A percentile compares a stretch with the other conserved stretches of the same genome.
phyloP scores from a whole-genome alignment of 495 filamentous ascomycete species.

The Hypoxylon fragiforme region DNA sequence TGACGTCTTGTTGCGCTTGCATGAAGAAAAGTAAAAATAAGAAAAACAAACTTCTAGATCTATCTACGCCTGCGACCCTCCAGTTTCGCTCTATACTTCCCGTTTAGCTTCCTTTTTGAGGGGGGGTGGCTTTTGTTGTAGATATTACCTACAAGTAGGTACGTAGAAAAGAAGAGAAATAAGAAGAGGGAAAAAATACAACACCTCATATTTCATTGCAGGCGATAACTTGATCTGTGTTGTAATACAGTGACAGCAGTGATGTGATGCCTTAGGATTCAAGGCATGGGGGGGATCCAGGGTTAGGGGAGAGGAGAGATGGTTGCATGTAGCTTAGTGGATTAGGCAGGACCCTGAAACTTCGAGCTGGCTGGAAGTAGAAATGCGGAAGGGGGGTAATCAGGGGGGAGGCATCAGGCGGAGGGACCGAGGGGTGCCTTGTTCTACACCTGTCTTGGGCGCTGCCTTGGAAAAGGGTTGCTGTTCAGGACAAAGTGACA shows the following conservation, averaged over 20 bases:
- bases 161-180: no score
- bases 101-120: slow-evolving; percentile 17
- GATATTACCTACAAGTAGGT: no score
- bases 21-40: slow-evolving; percentile 7
- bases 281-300: no score
- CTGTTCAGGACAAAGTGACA: slow-evolving; percentile 28
- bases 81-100: no score
- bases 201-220: no score
- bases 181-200: no score
- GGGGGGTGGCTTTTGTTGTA: no score
- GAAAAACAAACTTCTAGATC: slow-evolving; percentile 9
- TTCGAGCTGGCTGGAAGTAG: neutral
- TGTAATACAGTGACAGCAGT: no score
- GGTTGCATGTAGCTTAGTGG: neutral
- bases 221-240: no score
- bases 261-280: no score
- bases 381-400: neutral
- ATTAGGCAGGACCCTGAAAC: neutral
- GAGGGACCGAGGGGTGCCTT: neutral
- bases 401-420: slow-evolving; percentile 10
- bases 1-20: slow-evolving; percentile 34
- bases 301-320: neutral
- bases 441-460: no score
- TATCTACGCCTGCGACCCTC: slow-evolving; percentile 1
- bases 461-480: slow-evolving; percentile 13